Conservation (phyloP, 306 rosid species). For the Vachellia pachyceras region DNA sequence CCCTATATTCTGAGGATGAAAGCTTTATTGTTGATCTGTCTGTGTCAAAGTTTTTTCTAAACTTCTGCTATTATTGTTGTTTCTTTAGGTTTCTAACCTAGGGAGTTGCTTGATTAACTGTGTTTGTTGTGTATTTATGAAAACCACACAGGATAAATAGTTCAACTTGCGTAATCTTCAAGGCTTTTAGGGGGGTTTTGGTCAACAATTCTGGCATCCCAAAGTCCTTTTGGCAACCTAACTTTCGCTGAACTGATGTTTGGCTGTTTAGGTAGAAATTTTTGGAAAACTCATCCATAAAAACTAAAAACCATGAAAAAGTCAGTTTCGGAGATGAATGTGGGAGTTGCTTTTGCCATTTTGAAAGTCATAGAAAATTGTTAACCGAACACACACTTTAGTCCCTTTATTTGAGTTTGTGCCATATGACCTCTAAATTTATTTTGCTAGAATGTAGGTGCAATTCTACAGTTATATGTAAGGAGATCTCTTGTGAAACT, state of each 20-base stretch:
- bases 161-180: not conserved
- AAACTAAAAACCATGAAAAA: not conserved
- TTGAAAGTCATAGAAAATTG: not conserved
- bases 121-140: not conserved
- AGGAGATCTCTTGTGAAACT: not conserved
- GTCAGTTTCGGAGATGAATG: not conserved
- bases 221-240: not conserved
- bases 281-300: not conserved
- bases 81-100: not conserved
- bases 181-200: not conserved
- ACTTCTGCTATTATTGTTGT: not conserved
- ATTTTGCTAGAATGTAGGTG: not conserved
- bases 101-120: not conserved
- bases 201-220: not conserved
- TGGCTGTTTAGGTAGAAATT: not conserved
- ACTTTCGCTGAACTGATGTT: not conserved
- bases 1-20: not conserved
- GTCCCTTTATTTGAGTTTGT: slow-evolving; percentile 14
- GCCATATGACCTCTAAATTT: not conserved
- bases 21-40: not conserved
- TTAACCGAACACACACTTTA: not conserved
- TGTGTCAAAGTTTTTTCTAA: not conserved
- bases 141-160: not conserved
- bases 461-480: not conserved
- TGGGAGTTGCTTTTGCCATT: not conserved